These are phyloP conservation scores for Metschnikowia lachancei DNA, from an alignment of 805 yeast species.

Conservation along the genomic window DNA sequence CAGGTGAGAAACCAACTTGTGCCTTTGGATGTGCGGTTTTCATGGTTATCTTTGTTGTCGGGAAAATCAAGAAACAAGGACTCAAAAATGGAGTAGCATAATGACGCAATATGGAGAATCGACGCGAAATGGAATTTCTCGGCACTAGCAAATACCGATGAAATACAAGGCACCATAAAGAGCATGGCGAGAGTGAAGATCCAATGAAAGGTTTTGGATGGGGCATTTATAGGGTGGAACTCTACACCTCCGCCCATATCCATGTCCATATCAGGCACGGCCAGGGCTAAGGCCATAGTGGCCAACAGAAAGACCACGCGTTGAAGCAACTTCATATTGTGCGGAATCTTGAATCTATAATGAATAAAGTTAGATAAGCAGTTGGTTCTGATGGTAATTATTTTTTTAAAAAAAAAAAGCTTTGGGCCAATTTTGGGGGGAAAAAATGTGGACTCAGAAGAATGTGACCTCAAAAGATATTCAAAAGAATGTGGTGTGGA, in stretches of 20 bases:
- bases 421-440: no score
- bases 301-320: conserved; percentile 3
- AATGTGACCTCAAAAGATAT: no score
- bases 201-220: conserved; percentile 66
- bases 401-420: no score
- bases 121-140: conserved; percentile 36
- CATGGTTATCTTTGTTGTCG: conserved; percentile 58
- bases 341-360: no score
- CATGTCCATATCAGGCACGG: conserved; percentile 24
- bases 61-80: conserved; percentile 58
- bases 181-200: conserved; percentile 45
- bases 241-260: conserved; percentile 29
- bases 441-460: no score
- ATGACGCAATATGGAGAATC: conserved; percentile 15
- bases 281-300: not conserved
- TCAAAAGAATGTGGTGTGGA: no score
- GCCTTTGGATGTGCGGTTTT: conserved; percentile 64
- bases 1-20: conserved; percentile 62
- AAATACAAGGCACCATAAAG: conserved; percentile 55
- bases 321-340: not conserved
- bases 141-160: conserved; percentile 56
- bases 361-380: no score
- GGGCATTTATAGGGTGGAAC: conserved; percentile 47
- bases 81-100: conserved; percentile 52
- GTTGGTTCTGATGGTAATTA: no score